Evolutionary conservation across 805 yeast genomes (phyloP).

Genomic region (Nakazawaea wickerhamii): DNA sequence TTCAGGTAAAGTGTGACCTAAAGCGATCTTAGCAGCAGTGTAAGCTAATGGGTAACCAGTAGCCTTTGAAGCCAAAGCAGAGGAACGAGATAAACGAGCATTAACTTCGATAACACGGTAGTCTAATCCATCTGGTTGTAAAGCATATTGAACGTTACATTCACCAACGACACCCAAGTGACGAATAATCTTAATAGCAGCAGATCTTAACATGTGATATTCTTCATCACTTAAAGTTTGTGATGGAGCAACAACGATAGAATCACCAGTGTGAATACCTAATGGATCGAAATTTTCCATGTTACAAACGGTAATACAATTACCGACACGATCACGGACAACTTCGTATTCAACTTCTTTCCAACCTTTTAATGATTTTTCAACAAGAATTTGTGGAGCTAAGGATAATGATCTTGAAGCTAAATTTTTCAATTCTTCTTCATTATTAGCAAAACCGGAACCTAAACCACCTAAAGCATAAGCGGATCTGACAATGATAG

Average conservation of each 20-base stretch:
- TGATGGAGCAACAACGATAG: slow-evolving; percentile 97
- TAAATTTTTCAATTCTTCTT: slow-evolving; percentile 76
- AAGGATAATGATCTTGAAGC: slow-evolving; percentile 85
- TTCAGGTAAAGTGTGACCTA: slow-evolving; percentile 87
- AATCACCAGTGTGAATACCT: slow-evolving; percentile 98
- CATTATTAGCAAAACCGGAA: slow-evolving; percentile 90
- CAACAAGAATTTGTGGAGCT: slow-evolving; percentile 94
- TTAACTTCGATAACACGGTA: slow-evolving; percentile 97
- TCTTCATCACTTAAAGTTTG: slow-evolving; percentile 96
- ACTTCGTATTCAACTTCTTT: slow-evolving; percentile 98
- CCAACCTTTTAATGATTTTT: slow-evolving; percentile 99
- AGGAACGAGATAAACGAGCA: slow-evolving; percentile 95
- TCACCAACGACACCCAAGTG: slow-evolving; percentile 99
- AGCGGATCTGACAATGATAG: slow-evolving; percentile 96
- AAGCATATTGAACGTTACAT: slow-evolving; percentile 96
- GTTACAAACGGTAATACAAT: slow-evolving; percentile 98
- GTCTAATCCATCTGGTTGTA: slow-evolving; percentile 89
- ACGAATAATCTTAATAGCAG: slow-evolving; percentile 95
- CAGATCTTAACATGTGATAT: slow-evolving; percentile 94
- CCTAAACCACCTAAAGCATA: slow-evolving; percentile 97
- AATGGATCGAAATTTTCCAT: slow-evolving; percentile 99
- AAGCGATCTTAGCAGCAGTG: slow-evolving; percentile 95
- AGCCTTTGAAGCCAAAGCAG: slow-evolving; percentile 98
- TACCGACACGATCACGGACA: slow-evolving; percentile 94
- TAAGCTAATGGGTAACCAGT: slow-evolving; percentile 98